Evolutionary conservation across 257 asterid genomes (phyloP).

Genomic region (Nicotiana tomentosiformis): DNA sequence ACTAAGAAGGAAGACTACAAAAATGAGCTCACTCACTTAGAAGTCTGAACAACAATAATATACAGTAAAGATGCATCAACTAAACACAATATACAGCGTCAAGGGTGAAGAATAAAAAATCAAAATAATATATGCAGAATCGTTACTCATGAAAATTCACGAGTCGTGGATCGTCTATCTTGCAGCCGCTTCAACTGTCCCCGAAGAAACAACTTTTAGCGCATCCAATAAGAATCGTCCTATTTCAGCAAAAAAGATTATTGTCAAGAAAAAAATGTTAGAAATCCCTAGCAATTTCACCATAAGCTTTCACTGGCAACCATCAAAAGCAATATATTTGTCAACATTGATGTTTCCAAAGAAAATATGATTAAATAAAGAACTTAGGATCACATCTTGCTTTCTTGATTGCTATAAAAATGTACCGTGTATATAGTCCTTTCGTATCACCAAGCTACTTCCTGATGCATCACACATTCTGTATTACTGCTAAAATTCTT

Average conservation of each 20-base stretch:
- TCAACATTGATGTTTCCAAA: background rate
- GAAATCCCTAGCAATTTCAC: background rate
- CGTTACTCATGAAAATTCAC: background rate
- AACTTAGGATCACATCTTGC: background rate
- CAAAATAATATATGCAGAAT: constrained; percentile 5
- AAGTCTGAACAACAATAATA: background rate
- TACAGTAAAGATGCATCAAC: constrained; percentile 16
- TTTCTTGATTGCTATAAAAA: background rate
- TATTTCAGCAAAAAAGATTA: constrained; percentile 13
- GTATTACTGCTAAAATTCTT: background rate
- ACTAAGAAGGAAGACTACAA: constrained; percentile 3
- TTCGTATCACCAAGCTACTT: background rate
- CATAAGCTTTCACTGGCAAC: background rate
- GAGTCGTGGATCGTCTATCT: background rate
- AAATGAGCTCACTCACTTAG: background rate
- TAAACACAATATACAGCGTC: constrained; percentile 15
- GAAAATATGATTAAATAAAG: background rate
- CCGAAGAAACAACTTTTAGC: constrained; percentile 12
- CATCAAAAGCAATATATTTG: background rate
- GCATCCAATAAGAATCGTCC: constrained; percentile 43
- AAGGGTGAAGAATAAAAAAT: constrained; percentile 5
- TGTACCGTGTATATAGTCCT: background rate
- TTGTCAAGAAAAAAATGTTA: background rate
- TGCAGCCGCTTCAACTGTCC: background rate
- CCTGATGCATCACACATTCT: background rate